Base-by-base conservation (phyloP, 306 rosid genomes). In the Leucaena leucocephala region DNA sequence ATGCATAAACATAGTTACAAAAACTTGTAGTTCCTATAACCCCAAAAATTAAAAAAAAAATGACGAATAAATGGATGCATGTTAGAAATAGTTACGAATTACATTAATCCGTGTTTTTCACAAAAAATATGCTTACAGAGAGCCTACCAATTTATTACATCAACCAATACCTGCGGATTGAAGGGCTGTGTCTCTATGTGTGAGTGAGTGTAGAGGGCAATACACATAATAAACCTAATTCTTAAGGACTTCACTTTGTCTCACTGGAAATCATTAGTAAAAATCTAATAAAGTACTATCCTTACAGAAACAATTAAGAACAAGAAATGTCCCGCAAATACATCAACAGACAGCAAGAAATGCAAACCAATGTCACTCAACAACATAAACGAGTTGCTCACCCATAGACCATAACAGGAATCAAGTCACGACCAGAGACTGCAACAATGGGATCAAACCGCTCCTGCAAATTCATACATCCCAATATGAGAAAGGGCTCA, bases 401-500 rank as follows among this genome's bases (percentile, higher is more conserved):
- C 99, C 99, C 99, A 5, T 96, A 96, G 55, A 96, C 98, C 99
- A 96, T 96, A 57, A 96, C 98, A 73, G 99, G 99, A 82, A 96
- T 96, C 89, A 96, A 76, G 84, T 96, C 99, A 76, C 99, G 98
- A 66, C 99, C 99, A 17, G 99, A 96, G 70, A 74, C 15, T 55
- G 99, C 98, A 84, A 96, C 97, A 76, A 96, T 96, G 80, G 99
- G 99, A 78, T 96, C 99, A 89, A 96, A 96, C 78, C 99, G 93
- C 81, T 96, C 99, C 99, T 93, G 94, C 71, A 66, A 84, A 91
- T 76, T 68, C 84, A 82, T 45, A 67, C 64, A 72, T 19, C 64
- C 44, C 80, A 45, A 7, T 48, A 74, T 61, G 76, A 58, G 19
- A 48, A 80, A 40, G 70, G 27, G 69, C 77, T 49, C 75, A 78